Percentiles rank a stretch among this genome's conserved stretches.
Evolutionary conservation across 108 stramenopile genomes (phyloP).

Genomic region (Nannochloropsis gaditana): DNA sequence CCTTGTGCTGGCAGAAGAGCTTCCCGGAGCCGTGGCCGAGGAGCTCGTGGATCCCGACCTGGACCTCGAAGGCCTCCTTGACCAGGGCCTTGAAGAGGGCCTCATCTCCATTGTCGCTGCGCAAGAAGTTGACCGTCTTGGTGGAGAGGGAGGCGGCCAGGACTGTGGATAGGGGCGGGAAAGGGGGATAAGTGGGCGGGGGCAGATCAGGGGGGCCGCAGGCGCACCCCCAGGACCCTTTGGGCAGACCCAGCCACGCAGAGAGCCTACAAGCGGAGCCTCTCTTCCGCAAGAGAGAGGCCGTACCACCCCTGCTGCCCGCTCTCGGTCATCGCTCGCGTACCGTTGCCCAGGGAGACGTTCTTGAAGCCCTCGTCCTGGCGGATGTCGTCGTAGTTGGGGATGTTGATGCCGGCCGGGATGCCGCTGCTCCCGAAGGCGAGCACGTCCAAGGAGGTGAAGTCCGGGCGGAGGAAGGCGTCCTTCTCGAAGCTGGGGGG

Average conservation of each 20-base stretch:
- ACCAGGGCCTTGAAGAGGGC: neutral
- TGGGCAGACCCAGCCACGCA: too few relatives aligned
- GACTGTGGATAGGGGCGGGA: neutral
- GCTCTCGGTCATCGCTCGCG: neutral
- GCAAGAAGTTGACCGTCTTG: neutral
- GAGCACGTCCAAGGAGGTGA: conserved; percentile 17
- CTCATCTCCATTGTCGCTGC: neutral
- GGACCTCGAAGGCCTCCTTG: conserved; percentile 20
- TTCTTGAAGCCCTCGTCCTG: conserved; percentile 23
- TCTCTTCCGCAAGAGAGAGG: too few relatives aligned
- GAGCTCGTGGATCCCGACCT: conserved; percentile 24
- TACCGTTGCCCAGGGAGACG: conserved; percentile 22
- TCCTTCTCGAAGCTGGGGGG: conserved; percentile 19
- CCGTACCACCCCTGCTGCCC: too few relatives aligned
- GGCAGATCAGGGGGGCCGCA: neutral
- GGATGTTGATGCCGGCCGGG: conserved; percentile 26
- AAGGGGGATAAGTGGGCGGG: neutral
- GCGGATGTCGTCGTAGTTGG: conserved; percentile 21
- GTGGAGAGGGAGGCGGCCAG: conserved; percentile 1
- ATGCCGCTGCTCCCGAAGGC: conserved; percentile 16
- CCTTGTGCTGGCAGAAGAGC: conserved; percentile 21
- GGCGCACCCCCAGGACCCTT: too few relatives aligned
- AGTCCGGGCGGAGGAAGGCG: conserved; percentile 19
- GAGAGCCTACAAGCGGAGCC: too few relatives aligned
- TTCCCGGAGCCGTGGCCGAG: conserved; percentile 16